Evolutionary conservation across 2,329 filamentous ascomycete genomes (phyloP).

Genomic region (Aspergillus sp.): DNA sequence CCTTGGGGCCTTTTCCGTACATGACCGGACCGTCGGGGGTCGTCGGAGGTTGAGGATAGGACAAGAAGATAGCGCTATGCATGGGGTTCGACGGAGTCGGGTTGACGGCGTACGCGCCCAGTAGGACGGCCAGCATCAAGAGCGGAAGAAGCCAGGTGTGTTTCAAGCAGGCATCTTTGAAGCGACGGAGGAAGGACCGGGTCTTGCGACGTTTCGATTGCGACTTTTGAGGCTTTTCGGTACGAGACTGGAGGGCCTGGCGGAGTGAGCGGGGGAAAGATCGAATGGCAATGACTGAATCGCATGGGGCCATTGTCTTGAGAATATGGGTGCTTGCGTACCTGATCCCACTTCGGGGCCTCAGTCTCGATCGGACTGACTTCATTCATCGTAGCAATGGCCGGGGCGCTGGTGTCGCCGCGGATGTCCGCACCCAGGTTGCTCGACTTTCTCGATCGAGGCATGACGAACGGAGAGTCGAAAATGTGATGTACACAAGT

Average conservation of each 20-base stretch:
- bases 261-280: conserved; percentile 10
- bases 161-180: conserved; percentile 42
- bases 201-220: conserved; percentile 46
- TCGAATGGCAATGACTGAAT: background rate
- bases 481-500: background rate
- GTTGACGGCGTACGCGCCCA: conserved; percentile 70
- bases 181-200: conserved; percentile 44
- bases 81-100: conserved; percentile 77
- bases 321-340: conserved; percentile 12
- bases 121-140: conserved; percentile 62
- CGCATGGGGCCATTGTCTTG: background rate
- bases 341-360: conserved; percentile 31
- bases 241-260: conserved; percentile 22
- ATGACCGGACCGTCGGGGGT: conserved; percentile 54
- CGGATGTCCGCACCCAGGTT: conserved; percentile 48
- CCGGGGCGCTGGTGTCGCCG: conserved; percentile 47
- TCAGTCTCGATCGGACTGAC: conserved; percentile 32
- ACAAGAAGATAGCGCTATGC: conserved; percentile 82
- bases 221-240: conserved; percentile 33
- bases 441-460: conserved; percentile 44
- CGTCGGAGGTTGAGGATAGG: conserved; percentile 70
- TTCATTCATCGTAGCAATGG: conserved; percentile 46
- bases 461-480: conserved; percentile 25
- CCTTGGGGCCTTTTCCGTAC: conserved; percentile 86
- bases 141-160: conserved; percentile 70